Evolutionary conservation across 164 flowering plant species (phyloP).

Genomic region (Aristolochia californica): DNA sequence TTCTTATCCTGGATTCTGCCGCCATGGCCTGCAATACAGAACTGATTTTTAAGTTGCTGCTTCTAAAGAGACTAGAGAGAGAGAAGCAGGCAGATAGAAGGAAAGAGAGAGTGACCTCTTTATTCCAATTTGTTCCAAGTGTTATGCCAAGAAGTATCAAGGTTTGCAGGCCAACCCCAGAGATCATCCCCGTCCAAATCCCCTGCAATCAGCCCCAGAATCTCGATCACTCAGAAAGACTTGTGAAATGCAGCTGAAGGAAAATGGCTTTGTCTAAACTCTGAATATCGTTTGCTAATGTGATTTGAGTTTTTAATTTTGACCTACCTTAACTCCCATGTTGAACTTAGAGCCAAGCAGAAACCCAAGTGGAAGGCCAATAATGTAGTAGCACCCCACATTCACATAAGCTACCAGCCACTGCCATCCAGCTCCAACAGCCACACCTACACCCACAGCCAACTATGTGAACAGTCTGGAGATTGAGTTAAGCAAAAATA

Average conservation of each 20-base stretch:
- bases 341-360: constrained; percentile 16
- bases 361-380: constrained; percentile 30
- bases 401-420: constrained; percentile 27
- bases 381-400: constrained; percentile 21
- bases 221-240: no score
- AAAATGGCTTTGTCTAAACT: no score
- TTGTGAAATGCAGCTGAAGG: no score
- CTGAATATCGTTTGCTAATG: background rate
- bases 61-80: background rate
- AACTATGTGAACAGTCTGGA: background rate
- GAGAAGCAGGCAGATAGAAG: background rate
- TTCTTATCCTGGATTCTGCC: constrained; percentile 4
- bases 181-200: constrained; percentile 27
- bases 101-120: constrained; percentile 16
- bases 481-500: background rate
- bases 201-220: constrained; percentile 14
- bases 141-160: constrained; percentile 18
- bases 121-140: constrained; percentile 22
- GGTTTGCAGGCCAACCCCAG: constrained; percentile 22
- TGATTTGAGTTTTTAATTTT: background rate
- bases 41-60: background rate
- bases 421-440: constrained; percentile 33
- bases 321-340: constrained; percentile 21
- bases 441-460: constrained; percentile 20
- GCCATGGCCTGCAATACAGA: background rate